Percentiles rank a stretch among this genome's conserved stretches.
Evolutionary conservation across 1,284 basidiomycete genomes (phyloP).

Genomic region (Amylostereum chailletii): DNA sequence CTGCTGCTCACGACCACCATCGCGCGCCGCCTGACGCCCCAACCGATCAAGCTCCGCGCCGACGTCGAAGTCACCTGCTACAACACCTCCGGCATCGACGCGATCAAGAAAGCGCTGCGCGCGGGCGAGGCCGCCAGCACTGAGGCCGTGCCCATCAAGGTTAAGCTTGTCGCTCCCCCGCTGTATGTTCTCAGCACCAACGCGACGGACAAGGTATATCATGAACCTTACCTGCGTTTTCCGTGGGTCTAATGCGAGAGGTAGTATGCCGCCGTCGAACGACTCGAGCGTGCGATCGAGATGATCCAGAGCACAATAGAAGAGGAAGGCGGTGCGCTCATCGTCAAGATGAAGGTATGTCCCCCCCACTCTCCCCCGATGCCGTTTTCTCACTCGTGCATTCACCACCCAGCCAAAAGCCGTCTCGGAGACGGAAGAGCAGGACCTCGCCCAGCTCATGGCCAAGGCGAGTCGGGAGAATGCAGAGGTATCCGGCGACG

Average conservation of each 20-base stretch:
- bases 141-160: constrained; percentile 93
- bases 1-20: constrained; percentile 79
- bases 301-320: constrained; percentile 83
- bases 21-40: constrained; percentile 91
- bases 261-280: constrained; percentile 82
- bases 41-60: constrained; percentile 97
- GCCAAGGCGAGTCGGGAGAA: constrained; percentile 88
- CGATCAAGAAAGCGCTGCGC: constrained; percentile 87
- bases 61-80: constrained; percentile 99
- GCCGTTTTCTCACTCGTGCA: neutral
- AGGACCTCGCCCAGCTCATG: constrained; percentile 92
- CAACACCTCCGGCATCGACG: constrained; percentile 94
- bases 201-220: constrained; percentile 84
- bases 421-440: constrained; percentile 93
- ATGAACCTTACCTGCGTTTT: neutral
- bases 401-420: constrained; percentile 72
- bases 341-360: constrained; percentile 94
- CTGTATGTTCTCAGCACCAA: constrained; percentile 95
- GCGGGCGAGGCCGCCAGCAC: constrained; percentile 86
- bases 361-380: neutral
- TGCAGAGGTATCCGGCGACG: constrained; percentile 90
- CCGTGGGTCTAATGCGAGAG: neutral
- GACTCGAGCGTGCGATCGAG: constrained; percentile 90
- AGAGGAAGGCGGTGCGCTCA: constrained; percentile 75
- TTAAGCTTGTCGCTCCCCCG: constrained; percentile 93